phyloP scores from a whole-genome alignment of 2,329 filamentous ascomycete genomes.

The Colletotrichum sp. region DNA sequence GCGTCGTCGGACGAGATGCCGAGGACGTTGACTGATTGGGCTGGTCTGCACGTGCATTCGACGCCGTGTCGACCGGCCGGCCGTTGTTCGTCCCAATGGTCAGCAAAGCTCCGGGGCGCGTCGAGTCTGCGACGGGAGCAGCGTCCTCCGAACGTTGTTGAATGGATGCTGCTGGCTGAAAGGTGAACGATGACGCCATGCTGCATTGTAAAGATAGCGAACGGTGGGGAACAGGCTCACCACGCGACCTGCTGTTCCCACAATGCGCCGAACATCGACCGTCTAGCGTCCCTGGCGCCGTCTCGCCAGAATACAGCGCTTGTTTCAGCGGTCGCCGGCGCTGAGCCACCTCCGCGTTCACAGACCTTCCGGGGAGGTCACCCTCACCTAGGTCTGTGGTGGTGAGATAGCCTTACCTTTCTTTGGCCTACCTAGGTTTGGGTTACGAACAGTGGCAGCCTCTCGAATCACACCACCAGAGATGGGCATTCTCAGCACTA shows the following conservation, averaged over 20 bases:
- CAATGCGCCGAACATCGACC: neutral
- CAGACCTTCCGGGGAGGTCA: neutral
- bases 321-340: slow-evolving; percentile 8
- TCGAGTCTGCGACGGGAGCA: neutral
- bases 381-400: neutral
- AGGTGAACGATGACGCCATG: slow-evolving; percentile 13
- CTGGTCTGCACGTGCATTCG: neutral
- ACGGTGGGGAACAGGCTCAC: neutral
- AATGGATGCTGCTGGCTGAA: neutral
- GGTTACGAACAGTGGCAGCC: neutral
- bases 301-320: neutral
- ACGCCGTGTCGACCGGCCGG: neutral
- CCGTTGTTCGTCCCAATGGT: neutral
- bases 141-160: neutral
- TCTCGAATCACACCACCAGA: neutral
- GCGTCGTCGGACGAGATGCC: neutral
- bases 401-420: neutral
- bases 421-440: neutral
- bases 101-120: neutral
- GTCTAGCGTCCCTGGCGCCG: neutral
- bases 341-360: neutral
- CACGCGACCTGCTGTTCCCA: neutral
- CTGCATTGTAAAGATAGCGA: neutral
- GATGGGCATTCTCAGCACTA: neutral
- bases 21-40: neutral